Evolutionary conservation across 2,329 filamentous ascomycete species (phyloP).

Genomic region (Furcasterigmium sp.): DNA sequence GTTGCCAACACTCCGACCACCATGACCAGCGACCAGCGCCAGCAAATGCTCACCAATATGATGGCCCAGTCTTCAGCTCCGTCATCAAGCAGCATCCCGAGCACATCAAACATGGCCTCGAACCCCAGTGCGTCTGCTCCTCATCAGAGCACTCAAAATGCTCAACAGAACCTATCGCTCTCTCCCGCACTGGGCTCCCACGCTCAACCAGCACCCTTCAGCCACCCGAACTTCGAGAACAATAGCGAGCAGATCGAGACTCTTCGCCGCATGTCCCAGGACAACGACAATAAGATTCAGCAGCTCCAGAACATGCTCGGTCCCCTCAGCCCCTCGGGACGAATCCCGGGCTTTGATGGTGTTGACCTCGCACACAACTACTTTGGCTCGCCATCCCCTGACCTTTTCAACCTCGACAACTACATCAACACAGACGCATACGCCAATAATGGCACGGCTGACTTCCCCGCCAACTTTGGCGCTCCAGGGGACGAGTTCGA

Average conservation of each 20-base stretch:
- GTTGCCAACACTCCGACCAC: conserved; percentile 51
- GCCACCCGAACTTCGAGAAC: conserved; percentile 58
- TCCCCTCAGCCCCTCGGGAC: conserved; percentile 74
- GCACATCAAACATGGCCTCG: conserved; percentile 12
- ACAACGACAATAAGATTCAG: conserved; percentile 73
- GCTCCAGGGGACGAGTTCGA: conserved; percentile 43
- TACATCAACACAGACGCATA: conserved; percentile 39
- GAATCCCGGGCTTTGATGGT: conserved; percentile 64
- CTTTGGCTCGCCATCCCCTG: conserved; percentile 25
- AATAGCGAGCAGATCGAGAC: conserved; percentile 74
- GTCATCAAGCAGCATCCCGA: conserved; percentile 11
- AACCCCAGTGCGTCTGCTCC: conserved; percentile 10
- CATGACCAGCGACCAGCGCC: conserved; percentile 51
- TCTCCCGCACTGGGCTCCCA: conserved; percentile 44
- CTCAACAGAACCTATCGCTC: conserved; percentile 29
- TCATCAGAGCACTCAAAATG: conserved; percentile 12
- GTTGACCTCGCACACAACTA: conserved; percentile 19
- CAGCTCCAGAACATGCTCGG: conserved; percentile 69
- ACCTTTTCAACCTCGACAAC: conserved; percentile 44
- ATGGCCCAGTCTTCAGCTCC: conserved; percentile 33
- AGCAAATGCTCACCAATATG: conserved; percentile 55
- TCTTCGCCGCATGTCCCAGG: conserved; percentile 70
- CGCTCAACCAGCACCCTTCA: conserved; percentile 44
- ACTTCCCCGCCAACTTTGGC: conserved; percentile 32
- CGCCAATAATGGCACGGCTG: conserved; percentile 34